phyloP scores from a whole-genome alignment of 306 rosid species.

The Quillaja saponaria region DNA sequence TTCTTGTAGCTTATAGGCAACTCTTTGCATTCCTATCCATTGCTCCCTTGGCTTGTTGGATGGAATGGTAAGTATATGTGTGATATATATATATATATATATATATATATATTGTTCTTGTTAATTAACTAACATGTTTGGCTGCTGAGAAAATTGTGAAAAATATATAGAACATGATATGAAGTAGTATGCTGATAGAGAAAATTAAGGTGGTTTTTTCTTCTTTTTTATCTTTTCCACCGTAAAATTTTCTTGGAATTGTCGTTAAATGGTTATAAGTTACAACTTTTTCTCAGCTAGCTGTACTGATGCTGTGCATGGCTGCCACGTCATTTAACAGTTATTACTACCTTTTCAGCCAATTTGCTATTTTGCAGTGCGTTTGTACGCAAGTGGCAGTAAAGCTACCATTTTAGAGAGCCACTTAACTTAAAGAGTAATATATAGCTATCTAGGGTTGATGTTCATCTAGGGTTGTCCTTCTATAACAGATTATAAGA shows the following conservation, averaged over 20 bases:
- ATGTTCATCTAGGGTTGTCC: too few species aligned
- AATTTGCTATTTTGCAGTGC: too few species aligned
- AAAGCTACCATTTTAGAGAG: constrained; percentile 1
- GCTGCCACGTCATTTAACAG: constrained; percentile 22
- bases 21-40: constrained; percentile 65
- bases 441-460: too few species aligned
- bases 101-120: background rate
- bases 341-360: too few species aligned
- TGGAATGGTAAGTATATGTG: constrained; percentile 58
- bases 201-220: background rate
- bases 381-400: too few species aligned
- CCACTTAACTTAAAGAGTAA: background rate
- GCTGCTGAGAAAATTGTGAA: constrained; percentile 1
- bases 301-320: constrained; percentile 34
- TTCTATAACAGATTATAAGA: too few species aligned
- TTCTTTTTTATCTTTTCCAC: too few species aligned
- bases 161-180: background rate
- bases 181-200: background rate
- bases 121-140: constrained; percentile 8
- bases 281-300: too few species aligned
- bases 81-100: constrained; percentile 19
- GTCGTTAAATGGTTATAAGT: too few species aligned
- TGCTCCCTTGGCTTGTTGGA: constrained; percentile 65
- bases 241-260: too few species aligned
- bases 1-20: constrained; percentile 84